Percentiles rank a stretch among this genome's conserved stretches.
These are phyloP conservation scores for Candida tetrigidarum DNA, from an alignment of 1,139 yeast species.

Conservation along the genomic window DNA sequence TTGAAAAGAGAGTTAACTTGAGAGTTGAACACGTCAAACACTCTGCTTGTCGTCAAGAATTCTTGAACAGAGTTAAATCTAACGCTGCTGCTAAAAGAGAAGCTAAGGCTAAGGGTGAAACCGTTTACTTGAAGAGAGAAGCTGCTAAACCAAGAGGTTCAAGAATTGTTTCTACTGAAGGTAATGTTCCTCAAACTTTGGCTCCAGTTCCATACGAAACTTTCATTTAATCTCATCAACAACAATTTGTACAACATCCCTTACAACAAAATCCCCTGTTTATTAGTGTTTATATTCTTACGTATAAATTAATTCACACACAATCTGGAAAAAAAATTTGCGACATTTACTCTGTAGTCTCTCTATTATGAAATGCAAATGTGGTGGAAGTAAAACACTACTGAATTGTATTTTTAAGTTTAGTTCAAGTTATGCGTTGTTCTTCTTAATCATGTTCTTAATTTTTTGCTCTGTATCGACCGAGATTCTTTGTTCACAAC, in stretches of 20 bases:
- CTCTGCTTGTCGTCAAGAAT: conserved; percentile 99
- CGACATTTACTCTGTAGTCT: not conserved
- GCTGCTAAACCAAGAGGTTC: conserved; percentile 98
- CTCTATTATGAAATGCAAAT: too few species aligned
- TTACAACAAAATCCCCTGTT: conserved; percentile 11
- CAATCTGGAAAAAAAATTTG: conserved; percentile 7
- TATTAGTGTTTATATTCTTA: conserved; percentile 16
- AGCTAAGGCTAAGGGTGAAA: conserved; percentile 94
- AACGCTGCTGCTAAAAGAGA: conserved; percentile 93
- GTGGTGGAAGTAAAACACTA: too few species aligned
- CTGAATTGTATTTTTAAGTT: too few species aligned
- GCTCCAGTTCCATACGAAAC: conserved; percentile 99
- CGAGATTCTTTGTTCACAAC: too few species aligned
- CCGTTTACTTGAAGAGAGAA: conserved; percentile 95
- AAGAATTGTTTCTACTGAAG: conserved; percentile 76
- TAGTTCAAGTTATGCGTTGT: too few species aligned
- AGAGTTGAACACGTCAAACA: conserved; percentile 99
- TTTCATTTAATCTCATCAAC: conserved; percentile 64
- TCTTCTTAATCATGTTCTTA: too few species aligned
- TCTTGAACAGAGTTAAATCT: conserved; percentile 96
- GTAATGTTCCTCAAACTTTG: conserved; percentile 92
- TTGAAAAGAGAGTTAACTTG: conserved; percentile 98
- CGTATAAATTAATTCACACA: conserved; percentile 20
- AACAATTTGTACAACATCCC: conserved; percentile 10
- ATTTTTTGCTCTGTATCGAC: not conserved